Evolutionary conservation across 352 stramenopile genomes (phyloP).

Genomic region (Globisporangium radiosum): DNA sequence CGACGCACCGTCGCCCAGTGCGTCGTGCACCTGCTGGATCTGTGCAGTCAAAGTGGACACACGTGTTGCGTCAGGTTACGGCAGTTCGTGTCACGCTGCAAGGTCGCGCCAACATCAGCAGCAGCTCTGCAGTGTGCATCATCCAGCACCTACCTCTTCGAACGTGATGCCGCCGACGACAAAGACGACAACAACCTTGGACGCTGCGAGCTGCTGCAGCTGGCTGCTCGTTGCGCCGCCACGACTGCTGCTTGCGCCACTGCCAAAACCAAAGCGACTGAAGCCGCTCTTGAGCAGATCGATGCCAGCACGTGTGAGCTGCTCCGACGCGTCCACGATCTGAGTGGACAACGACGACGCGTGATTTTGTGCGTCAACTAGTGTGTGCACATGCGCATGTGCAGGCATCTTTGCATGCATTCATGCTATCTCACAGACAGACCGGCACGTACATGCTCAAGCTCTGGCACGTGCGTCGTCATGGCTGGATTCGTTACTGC

Average conservation of each 20-base stretch:
- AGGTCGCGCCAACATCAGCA: too few relatives aligned
- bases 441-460: constrained; percentile 37
- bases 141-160: constrained; percentile 39
- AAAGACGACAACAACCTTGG: constrained; percentile 54
- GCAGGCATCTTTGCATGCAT: too few relatives aligned
- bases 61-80: too few relatives aligned
- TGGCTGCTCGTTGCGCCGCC: constrained; percentile 5
- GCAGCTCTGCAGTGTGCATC: neutral
- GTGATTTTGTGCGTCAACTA: neutral
- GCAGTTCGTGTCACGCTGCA: too few relatives aligned
- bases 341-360: constrained; percentile 8
- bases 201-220: constrained; percentile 28
- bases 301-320: constrained; percentile 68
- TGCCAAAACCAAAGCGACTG: constrained; percentile 69
- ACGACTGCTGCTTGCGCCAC: constrained; percentile 12
- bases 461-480: constrained; percentile 19
- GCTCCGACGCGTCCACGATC: constrained; percentile 72
- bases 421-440: neutral
- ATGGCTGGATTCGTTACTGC: constrained; percentile 27
- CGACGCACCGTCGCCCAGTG: constrained; percentile 34
- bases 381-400: neutral
- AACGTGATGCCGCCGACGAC: constrained; percentile 76
- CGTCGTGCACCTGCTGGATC: constrained; percentile 62
- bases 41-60: constrained; percentile 4
- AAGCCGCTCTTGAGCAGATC: constrained; percentile 79